Evolutionary conservation across 2,329 filamentous ascomycete genomes (phyloP).

Genomic region (Nothomitra cinnamomea): DNA sequence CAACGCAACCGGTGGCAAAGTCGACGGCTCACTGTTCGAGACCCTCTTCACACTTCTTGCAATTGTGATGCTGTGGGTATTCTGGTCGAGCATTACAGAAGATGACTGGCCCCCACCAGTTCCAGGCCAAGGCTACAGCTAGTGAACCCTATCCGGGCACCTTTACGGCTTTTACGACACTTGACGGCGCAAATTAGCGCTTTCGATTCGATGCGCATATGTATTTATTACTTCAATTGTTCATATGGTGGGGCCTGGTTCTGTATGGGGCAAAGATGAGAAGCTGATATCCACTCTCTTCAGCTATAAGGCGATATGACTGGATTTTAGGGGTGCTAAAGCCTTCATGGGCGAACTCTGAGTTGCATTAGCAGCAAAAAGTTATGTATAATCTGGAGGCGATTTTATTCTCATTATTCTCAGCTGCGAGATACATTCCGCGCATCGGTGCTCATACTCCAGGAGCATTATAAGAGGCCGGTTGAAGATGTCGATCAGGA

Average conservation of each 20-base stretch:
- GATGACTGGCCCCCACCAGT: constrained; percentile 73
- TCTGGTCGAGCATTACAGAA: constrained; percentile 98
- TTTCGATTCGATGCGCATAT: neutral
- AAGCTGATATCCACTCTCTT: neutral
- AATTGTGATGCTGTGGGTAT: constrained; percentile 74
- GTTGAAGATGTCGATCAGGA: neutral
- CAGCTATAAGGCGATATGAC: neutral
- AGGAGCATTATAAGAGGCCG: neutral
- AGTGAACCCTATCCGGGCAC: neutral
- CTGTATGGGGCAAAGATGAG: neutral
- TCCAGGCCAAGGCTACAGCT: neutral
- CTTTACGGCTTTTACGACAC: neutral
- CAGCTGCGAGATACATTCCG: neutral
- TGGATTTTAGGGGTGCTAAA: neutral
- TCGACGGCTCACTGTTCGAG: constrained; percentile 86
- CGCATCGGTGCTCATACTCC: neutral
- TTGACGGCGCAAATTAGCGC: neutral
- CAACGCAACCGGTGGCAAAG: constrained; percentile 62
- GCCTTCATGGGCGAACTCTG: neutral
- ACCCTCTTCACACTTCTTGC: constrained; percentile 80
- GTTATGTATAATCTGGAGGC: neutral
- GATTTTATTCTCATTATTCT: neutral
- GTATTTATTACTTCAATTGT: neutral
- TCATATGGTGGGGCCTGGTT: neutral
- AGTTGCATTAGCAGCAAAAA: neutral